These are phyloP conservation scores for Debaryomycetaceae sp. DNA, from an alignment of 1,139 yeast genomes.

Conservation along the genomic window DNA sequence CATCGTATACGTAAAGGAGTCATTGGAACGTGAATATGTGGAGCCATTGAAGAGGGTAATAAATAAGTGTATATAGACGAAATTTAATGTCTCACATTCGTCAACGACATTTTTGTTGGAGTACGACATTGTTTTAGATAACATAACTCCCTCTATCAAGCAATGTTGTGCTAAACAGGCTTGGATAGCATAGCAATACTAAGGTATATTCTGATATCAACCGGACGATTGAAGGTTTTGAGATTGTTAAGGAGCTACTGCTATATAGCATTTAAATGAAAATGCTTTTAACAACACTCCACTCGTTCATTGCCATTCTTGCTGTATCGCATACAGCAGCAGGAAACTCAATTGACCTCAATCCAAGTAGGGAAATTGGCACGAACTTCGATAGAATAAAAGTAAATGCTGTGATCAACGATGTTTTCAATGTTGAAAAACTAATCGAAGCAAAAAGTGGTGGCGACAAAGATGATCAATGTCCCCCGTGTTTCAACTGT, in stretches of 20 bases:
- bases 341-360: not conserved
- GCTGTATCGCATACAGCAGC: not conserved
- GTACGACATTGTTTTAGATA: not conserved
- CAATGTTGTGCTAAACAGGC: too few species aligned
- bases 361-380: not conserved
- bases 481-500: slow-evolving; percentile 93
- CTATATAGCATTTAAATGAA: not conserved
- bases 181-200: not conserved
- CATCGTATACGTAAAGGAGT: slow-evolving; percentile 75
- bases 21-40: slow-evolving; percentile 52
- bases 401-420: slow-evolving; percentile 22
- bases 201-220: not conserved
- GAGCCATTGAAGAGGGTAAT: slow-evolving; percentile 61
- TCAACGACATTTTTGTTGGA: not conserved
- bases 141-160: not conserved
- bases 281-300: not conserved
- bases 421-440: slow-evolving; percentile 21
- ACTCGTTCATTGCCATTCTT: not conserved
- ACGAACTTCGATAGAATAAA: slow-evolving; percentile 22
- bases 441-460: slow-evolving; percentile 1
- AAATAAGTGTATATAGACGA: slow-evolving; percentile 3
- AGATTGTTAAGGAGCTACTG: not conserved
- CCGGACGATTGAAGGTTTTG: not conserved
- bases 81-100: not conserved
- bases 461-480: slow-evolving; percentile 35